Evolutionary conservation across 2,329 filamentous ascomycete species (phyloP).

Genomic region (Phialocephala subalpina): DNA sequence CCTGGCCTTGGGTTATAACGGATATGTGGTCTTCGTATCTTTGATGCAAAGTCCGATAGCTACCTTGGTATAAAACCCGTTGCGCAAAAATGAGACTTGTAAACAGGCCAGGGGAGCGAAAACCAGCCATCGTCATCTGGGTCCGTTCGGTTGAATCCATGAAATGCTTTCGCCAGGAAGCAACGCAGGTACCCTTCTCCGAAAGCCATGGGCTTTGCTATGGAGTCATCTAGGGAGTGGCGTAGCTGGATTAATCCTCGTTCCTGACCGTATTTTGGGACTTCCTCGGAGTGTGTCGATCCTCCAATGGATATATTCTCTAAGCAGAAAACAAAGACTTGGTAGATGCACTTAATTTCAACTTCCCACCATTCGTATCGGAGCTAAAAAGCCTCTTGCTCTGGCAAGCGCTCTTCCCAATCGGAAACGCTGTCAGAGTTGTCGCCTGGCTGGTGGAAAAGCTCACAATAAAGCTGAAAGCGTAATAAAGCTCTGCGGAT

Average conservation of each 20-base stretch:
- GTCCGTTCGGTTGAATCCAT: not conserved
- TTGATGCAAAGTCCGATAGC: not conserved
- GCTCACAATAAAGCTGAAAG: conserved; percentile 24
- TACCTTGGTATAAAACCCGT: not conserved
- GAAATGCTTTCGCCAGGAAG: not conserved
- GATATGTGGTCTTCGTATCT: not conserved
- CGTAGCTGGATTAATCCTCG: not conserved
- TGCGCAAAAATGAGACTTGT: not conserved
- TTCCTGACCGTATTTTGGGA: not conserved
- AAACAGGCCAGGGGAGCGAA: not conserved
- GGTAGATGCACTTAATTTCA: conserved; percentile 25
- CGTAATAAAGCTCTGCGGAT: conserved; percentile 24
- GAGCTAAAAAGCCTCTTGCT: conserved; percentile 24
- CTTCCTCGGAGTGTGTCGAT: not conserved
- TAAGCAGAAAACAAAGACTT: conserved; percentile 17
- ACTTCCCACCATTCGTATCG: conserved; percentile 25
- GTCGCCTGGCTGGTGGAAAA: conserved; percentile 20
- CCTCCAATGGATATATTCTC: not conserved
- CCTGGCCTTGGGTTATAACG: not conserved
- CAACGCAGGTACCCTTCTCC: not conserved
- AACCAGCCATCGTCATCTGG: not conserved
- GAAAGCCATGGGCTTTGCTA: not conserved
- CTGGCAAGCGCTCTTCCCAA: conserved; percentile 16
- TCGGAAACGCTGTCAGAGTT: not conserved
- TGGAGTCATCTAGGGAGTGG: not conserved